phyloP scores from a whole-genome alignment of 2,329 filamentous ascomycete species.

The Shiraia bambusicola region DNA sequence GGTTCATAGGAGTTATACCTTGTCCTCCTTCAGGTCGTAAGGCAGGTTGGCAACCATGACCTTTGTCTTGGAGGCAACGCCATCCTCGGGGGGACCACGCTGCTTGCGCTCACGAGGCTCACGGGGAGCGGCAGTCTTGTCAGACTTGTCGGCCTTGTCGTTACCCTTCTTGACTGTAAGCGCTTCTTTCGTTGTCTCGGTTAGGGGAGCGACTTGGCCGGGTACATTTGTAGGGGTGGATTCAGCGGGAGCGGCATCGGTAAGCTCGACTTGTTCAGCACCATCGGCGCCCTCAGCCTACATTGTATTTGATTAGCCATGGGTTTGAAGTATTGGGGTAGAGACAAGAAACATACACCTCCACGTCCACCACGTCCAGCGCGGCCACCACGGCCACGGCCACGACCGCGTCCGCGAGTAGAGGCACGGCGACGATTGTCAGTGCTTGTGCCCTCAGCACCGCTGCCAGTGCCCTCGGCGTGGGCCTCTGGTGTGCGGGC shows the following conservation, averaged over 20 bases:
- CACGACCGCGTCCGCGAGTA: constrained; percentile 58
- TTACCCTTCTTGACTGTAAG: constrained; percentile 55
- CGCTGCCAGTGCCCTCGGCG: constrained; percentile 71
- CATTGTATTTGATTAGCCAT: constrained; percentile 24
- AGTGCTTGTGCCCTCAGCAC: constrained; percentile 71
- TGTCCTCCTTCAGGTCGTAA: constrained; percentile 96
- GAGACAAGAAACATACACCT: constrained; percentile 56
- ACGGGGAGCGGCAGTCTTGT: constrained; percentile 50
- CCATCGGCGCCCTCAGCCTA: constrained; percentile 49
- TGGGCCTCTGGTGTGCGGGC: constrained; percentile 93
- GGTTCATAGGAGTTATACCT: constrained; percentile 73
- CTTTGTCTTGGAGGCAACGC: constrained; percentile 98
- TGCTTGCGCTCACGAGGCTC: constrained; percentile 66
- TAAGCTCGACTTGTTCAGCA: constrained; percentile 49
- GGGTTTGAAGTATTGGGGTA: neutral
- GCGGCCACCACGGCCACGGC: constrained; percentile 62
- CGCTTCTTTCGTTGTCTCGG: constrained; percentile 55
- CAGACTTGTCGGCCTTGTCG: constrained; percentile 52
- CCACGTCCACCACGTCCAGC: constrained; percentile 61
- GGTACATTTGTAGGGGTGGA: constrained; percentile 53
- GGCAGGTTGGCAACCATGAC: constrained; percentile 99
- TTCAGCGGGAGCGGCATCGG: constrained; percentile 49
- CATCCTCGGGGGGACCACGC: constrained; percentile 95
- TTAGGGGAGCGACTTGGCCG: constrained; percentile 53
- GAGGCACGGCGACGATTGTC: constrained; percentile 60